These are phyloP conservation scores for Ochromonas danica DNA, from an alignment of 108 stramenopile genomes.

Conservation along the genomic window DNA sequence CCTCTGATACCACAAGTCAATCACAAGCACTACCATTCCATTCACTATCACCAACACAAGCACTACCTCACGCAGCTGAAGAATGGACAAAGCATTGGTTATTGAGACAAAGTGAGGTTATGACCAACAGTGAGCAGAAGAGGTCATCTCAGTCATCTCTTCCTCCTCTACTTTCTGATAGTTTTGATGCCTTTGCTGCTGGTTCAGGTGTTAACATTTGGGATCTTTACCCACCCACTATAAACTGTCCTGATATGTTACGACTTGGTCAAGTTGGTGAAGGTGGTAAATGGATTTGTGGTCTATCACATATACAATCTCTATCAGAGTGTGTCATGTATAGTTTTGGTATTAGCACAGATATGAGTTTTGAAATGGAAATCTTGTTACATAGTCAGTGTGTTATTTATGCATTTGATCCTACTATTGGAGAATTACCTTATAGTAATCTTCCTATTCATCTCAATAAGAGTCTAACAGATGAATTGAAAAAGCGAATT, in stretches of 20 bases:
- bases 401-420: constrained; percentile 37
- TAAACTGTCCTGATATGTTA: constrained; percentile 16
- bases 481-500: constrained; percentile 6
- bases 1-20: too few species aligned
- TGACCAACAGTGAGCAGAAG: too few species aligned
- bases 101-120: too few species aligned
- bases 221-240: constrained; percentile 1
- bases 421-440: constrained; percentile 35
- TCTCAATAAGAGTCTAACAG: neutral
- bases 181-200: neutral
- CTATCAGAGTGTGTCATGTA: constrained; percentile 35
- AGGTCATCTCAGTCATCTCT: neutral
- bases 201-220: neutral
- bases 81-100: too few species aligned
- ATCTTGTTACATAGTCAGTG: neutral
- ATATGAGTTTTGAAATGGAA: constrained; percentile 35
- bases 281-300: constrained; percentile 44
- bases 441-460: neutral
- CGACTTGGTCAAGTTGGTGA: constrained; percentile 40
- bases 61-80: too few species aligned
- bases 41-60: too few species aligned
- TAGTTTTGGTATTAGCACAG: constrained; percentile 37
- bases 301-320: neutral
- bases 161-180: too few species aligned
- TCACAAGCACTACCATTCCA: too few species aligned